These are phyloP conservation scores for Trichoderma gamsii DNA, from an alignment of 495 filamentous ascomycete species.

Conservation along the genomic window DNA sequence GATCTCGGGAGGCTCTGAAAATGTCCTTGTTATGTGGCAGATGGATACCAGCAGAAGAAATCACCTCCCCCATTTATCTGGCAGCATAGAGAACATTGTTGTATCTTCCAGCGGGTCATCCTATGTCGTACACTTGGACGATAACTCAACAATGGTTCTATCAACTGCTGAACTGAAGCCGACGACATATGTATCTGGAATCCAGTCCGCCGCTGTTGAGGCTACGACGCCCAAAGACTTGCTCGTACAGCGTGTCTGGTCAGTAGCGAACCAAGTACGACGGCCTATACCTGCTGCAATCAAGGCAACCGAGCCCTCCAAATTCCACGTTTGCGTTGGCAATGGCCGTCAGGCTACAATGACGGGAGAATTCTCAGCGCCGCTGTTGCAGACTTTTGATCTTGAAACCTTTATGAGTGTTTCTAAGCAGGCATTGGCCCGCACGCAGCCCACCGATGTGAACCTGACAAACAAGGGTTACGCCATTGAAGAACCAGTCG, in stretches of 20 bases:
- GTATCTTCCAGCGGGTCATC: slow-evolving; percentile 72
- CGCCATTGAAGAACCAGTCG: slow-evolving; percentile 64
- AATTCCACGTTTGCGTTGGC: slow-evolving; percentile 41
- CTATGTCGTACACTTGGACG: slow-evolving; percentile 76
- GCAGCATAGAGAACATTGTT: slow-evolving; percentile 72
- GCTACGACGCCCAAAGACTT: slow-evolving; percentile 37
- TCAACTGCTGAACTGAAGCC: slow-evolving; percentile 82
- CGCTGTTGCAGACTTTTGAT: slow-evolving; percentile 72
- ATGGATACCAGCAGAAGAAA: slow-evolving; percentile 75
- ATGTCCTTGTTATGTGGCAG: slow-evolving; percentile 92
- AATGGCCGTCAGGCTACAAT: slow-evolving; percentile 39
- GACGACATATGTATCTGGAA: slow-evolving; percentile 70
- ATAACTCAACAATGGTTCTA: slow-evolving; percentile 83
- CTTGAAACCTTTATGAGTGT: slow-evolving; percentile 64
- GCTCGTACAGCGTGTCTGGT: slow-evolving; percentile 35
- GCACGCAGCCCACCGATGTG: slow-evolving; percentile 77
- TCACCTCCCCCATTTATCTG: slow-evolving; percentile 79
- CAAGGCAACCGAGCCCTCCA: slow-evolving; percentile 35
- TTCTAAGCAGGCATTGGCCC: slow-evolving; percentile 75
- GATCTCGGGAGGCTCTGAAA: slow-evolving; percentile 86
- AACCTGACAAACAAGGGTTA: slow-evolving; percentile 65
- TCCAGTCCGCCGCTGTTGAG: slow-evolving; percentile 56
- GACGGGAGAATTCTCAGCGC: slow-evolving; percentile 35
- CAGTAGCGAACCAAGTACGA: slow-evolving; percentile 27
- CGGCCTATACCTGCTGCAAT: slow-evolving; percentile 29